Conservation (phyloP, 768 basidiomycete genomes). For the Termitomyces sp. region DNA sequence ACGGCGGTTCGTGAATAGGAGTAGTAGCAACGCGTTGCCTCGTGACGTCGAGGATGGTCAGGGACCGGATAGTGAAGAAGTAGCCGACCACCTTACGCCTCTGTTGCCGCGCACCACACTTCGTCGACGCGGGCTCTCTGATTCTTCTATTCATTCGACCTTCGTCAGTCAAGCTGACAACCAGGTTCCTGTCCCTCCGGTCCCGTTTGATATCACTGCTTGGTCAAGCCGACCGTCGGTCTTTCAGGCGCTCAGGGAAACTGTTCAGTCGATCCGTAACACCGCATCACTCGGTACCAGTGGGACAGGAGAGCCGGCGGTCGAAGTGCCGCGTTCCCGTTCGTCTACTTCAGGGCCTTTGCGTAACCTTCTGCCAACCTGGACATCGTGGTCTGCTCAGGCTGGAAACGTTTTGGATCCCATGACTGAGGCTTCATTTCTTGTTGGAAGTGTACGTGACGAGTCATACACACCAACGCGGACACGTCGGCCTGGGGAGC, state of each 20-base stretch:
- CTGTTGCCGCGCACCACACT: conserved; percentile 63
- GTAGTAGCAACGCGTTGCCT: conserved; percentile 34
- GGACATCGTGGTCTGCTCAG: conserved; percentile 24
- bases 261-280: conserved; percentile 42
- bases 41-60: conserved; percentile 67
- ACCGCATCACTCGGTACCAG: conserved; percentile 14
- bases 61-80: conserved; percentile 29
- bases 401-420: conserved; percentile 20
- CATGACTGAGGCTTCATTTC: conserved; percentile 20
- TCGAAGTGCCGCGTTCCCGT: conserved; percentile 2
- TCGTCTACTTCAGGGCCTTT: conserved; percentile 8
- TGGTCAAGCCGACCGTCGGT: conserved; percentile 43
- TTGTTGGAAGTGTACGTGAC: conserved; percentile 29
- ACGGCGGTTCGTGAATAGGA: conserved; percentile 15
- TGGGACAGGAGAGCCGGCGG: not conserved
- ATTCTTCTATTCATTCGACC: conserved; percentile 88
- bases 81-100: conserved; percentile 38
- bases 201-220: not conserved
- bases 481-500: conserved; percentile 13
- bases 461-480: conserved; percentile 24
- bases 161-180: conserved; percentile 52
- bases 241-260: conserved; percentile 47
- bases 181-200: conserved; percentile 1
- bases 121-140: conserved; percentile 77
- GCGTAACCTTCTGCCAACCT: conserved; percentile 15